Percentiles rank a stretch among this genome's conserved stretches.
These are phyloP conservation scores for Hyaloscypha finlandica DNA, from an alignment of 495 filamentous ascomycete genomes.

Conservation along the genomic window DNA sequence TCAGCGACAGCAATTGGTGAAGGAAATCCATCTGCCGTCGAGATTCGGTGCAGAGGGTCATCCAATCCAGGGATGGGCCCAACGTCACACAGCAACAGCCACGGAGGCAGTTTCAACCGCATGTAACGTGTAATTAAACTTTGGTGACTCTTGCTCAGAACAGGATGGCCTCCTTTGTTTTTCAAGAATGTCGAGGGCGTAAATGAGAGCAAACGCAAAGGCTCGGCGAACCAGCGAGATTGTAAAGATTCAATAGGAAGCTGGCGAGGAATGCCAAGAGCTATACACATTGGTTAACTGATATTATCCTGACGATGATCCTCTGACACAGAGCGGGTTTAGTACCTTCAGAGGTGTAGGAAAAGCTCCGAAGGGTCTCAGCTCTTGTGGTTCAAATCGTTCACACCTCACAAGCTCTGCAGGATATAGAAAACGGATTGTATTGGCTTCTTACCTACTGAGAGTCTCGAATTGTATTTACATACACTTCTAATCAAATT, in stretches of 20 bases:
- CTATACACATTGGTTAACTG: conserved; percentile 37
- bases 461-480: conserved; percentile 79
- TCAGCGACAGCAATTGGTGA: conserved; percentile 44
- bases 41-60: conserved; percentile 34
- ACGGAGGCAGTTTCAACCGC: conserved; percentile 75
- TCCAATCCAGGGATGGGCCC: conserved; percentile 63
- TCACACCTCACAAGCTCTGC: conserved; percentile 20
- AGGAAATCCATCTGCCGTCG: conserved; percentile 39
- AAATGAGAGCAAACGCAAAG: conserved; percentile 77
- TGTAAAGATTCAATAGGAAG: conserved; percentile 74
- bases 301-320: conserved; percentile 2
- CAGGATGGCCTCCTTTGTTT: conserved; percentile 79
- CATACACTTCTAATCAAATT: conserved; percentile 82
- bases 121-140: conserved; percentile 78
- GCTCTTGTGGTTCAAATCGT: conserved; percentile 12
- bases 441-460: conserved; percentile 71
- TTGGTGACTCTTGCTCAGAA: conserved; percentile 81
- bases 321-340: conserved; percentile 21
- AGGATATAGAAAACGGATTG: conserved; percentile 24
- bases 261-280: conserved; percentile 75
- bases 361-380: conserved; percentile 30
- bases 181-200: conserved; percentile 66
- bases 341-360: conserved; percentile 37
- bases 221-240: conserved; percentile 92
- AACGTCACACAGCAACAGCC: conserved; percentile 78